A percentile compares a stretch with the other conserved stretches of the same genome.
Conservation (phyloP, 164 flowering plant genomes). For the Magnolia kwangsiensis region DNA sequence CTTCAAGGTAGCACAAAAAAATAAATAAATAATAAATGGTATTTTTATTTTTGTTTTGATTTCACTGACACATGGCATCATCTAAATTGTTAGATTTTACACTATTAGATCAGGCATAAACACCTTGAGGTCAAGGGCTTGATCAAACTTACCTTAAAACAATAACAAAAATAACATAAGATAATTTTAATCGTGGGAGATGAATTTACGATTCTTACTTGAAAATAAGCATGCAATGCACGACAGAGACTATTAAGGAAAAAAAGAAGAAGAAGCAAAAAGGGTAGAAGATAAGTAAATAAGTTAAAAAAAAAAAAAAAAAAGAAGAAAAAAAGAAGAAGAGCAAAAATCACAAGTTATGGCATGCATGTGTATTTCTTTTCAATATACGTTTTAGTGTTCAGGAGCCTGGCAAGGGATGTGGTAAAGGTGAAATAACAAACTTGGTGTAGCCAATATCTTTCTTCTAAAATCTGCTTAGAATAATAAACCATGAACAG, state of each 20-base stretch:
- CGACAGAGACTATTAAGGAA: slow-evolving; percentile 13
- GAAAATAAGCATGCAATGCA: slow-evolving; percentile 88
- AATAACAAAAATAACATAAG: not conserved
- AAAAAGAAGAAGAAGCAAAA: not conserved
- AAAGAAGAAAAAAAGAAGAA: not conserved
- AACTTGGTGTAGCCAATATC: not conserved
- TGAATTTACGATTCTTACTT: slow-evolving; percentile 44
- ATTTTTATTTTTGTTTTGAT: no score
- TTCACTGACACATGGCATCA: no score
- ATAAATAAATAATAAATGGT: no score
- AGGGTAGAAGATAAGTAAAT: no score
- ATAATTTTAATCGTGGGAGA: not conserved
- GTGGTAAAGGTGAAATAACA: not conserved
- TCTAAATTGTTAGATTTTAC: no score
- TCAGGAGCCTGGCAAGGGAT: not conserved
- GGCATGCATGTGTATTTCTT: not conserved
- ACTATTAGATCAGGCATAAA: no score
- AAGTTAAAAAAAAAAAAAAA: not conserved
- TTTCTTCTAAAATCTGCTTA: not conserved
- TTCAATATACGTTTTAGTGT: not conserved
- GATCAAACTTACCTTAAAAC: not conserved
- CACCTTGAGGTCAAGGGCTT: not conserved
- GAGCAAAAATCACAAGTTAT: not conserved
- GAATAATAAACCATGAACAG: no score
- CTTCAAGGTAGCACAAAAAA: no score